Conservation (phyloP, 2,329 filamentous ascomycete species). For the Neofusicoccum umdonicola region DNA sequence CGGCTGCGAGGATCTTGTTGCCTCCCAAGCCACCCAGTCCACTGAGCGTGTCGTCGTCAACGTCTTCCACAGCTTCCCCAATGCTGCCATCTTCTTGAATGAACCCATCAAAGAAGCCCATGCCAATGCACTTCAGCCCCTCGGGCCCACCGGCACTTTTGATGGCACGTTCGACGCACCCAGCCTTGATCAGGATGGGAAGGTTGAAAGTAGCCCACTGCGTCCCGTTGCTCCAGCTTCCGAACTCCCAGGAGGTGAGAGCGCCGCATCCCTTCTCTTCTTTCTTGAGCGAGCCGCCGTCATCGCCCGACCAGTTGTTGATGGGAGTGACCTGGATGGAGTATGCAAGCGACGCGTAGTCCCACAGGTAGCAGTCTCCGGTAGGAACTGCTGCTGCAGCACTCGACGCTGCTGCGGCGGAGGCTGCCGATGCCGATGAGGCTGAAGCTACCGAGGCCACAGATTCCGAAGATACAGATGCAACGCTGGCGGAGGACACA, state of each 20-base stretch:
- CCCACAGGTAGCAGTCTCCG: background rate
- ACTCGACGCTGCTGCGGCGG: background rate
- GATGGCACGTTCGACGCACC: background rate
- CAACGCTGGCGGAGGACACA: background rate
- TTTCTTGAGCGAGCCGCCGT: background rate
- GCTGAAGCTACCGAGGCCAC: background rate
- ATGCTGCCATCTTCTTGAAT: background rate
- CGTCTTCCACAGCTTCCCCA: background rate
- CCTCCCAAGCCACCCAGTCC: background rate
- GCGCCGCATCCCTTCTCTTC: background rate
- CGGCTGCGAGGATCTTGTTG: background rate
- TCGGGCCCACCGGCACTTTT: background rate
- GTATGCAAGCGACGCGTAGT: background rate
- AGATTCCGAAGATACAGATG: background rate
- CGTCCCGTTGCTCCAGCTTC: background rate
- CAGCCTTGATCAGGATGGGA: background rate
- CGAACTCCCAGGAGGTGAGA: background rate
- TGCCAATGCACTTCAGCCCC: background rate
- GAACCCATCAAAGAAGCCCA: background rate
- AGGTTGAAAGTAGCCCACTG: background rate
- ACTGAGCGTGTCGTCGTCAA: background rate
- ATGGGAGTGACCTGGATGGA: background rate
- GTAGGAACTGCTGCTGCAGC: background rate
- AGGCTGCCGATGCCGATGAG: background rate
- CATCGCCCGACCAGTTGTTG: background rate